Base-by-base conservation (phyloP, 2,329 filamentous ascomycete species). In the Pestalotiopsis sp. region DNA sequence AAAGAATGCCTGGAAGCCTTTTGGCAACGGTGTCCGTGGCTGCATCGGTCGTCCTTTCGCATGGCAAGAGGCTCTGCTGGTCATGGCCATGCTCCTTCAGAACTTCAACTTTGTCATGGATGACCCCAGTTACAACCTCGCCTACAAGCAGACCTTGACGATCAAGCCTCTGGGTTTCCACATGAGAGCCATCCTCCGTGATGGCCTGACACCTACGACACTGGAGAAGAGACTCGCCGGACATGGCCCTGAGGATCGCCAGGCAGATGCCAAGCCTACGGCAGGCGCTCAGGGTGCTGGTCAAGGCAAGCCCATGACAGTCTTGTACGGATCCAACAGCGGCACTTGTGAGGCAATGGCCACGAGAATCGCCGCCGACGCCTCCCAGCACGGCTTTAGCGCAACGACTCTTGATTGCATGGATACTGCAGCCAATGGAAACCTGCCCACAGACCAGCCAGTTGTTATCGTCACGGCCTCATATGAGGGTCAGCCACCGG, bases 31-130 rank as follows among this genome's bases (percentile, higher is more conserved):
- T 1, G 83, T 86, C 71, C 82, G 92, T 66, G 90, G 83, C 1
- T 95, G 92, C 73, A 94, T 94, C 70, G 92, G 92, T 3, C 83
- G 91, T 1, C 85, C 88, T 0, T 94, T 94, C 76, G 91, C 92
- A 1, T 92, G 90, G 90, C 92, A 95, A 75, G 92, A 95, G 78
- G 84, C 87, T 1, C 76, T 91, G 4, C 80, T 93, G 0, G 85
- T 86, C 9, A 82, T 90, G 72, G 84, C 83, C 0, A 82, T 88
- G 71, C 75, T 91, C 13, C 78, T 91, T 23, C 88, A 90, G 73
- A 88, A 87, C 70, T 91, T 91, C 78, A 85, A 91, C 70, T 86
- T 91, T 70, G 82, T 85, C 65, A 76, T 87, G 71, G 85, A 85
- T 27, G 87, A 91, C 69, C 86, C 88, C 0, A 81, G 76, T 64